These are phyloP conservation scores for Rutidosis leptorrhynchoides DNA, from an alignment of 129 eudicot genomes.

Conservation along the genomic window DNA sequence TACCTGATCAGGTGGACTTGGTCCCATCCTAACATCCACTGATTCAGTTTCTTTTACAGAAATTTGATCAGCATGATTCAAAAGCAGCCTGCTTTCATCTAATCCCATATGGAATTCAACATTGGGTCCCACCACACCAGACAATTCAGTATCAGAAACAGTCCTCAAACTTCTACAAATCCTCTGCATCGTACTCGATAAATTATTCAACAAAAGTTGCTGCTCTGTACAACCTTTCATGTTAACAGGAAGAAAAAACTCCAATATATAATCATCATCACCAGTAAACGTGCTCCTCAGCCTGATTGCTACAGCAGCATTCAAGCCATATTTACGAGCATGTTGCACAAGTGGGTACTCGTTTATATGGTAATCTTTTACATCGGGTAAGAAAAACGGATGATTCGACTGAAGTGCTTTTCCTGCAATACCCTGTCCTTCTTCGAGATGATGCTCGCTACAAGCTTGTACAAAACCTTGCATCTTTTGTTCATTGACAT, in stretches of 20 bases:
- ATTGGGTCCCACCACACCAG: slow-evolving; percentile 27
- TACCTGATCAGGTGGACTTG: slow-evolving; percentile 54
- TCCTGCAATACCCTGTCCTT: slow-evolving; percentile 83
- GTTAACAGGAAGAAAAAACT: slow-evolving; percentile 75
- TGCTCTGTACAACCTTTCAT: slow-evolving; percentile 62
- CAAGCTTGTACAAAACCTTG: slow-evolving; percentile 80
- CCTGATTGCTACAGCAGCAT: slow-evolving; percentile 77
- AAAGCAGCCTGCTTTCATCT: slow-evolving; percentile 25
- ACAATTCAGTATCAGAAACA: slow-evolving; percentile 57
- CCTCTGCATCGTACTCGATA: slow-evolving; percentile 70
- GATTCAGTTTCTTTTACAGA: slow-evolving; percentile 35
- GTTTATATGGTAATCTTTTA: slow-evolving; percentile 53
- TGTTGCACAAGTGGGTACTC: slow-evolving; percentile 88
- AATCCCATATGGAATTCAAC: slow-evolving; percentile 26
- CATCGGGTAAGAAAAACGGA: slow-evolving; percentile 71
- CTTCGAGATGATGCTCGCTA: slow-evolving; percentile 62
- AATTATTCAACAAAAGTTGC: slow-evolving; percentile 55
- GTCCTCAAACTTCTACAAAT: slow-evolving; percentile 69
- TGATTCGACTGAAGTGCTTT: slow-evolving; percentile 75
- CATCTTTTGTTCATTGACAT: slow-evolving; percentile 54
- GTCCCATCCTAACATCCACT: slow-evolving; percentile 25
- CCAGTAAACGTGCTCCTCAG: slow-evolving; percentile 75
- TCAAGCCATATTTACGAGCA: slow-evolving; percentile 71
- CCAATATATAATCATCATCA: slow-evolving; percentile 77
- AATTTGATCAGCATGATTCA: slow-evolving; percentile 16